Conservation (phyloP, 2,329 filamentous ascomycete genomes). For the Trichophyton schoenleinii region DNA sequence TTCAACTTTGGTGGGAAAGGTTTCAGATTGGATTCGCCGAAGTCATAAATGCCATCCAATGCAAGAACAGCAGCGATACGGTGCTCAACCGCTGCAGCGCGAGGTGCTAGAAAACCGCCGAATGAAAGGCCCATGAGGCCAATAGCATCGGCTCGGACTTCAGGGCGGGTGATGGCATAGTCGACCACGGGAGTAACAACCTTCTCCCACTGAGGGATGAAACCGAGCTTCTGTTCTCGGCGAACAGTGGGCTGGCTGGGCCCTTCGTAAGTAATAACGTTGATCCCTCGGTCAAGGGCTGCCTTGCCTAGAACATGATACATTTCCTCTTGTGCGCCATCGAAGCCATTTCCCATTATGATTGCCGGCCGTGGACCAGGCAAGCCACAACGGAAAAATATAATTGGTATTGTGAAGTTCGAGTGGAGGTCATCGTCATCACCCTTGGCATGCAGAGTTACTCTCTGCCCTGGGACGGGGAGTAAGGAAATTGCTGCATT, state of each 20-base stretch:
- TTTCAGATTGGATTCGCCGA: slow-evolving; percentile 12
- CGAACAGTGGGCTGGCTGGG: slow-evolving; percentile 33
- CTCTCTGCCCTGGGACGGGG: slow-evolving; percentile 24
- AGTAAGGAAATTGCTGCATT: slow-evolving; percentile 27
- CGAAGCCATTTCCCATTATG: slow-evolving; percentile 26
- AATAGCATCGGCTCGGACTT: slow-evolving; percentile 23
- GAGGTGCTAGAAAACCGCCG: slow-evolving; percentile 30
- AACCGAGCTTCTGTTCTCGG: slow-evolving; percentile 29
- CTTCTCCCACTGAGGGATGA: slow-evolving; percentile 33
- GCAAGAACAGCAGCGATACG: slow-evolving; percentile 30
- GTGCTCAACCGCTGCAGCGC: slow-evolving; percentile 35
- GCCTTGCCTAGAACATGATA: slow-evolving; percentile 26
- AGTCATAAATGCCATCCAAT: slow-evolving; percentile 31
- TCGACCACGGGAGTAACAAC: slow-evolving; percentile 31
- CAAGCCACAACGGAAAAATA: slow-evolving; percentile 21
- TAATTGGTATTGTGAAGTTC: slow-evolving; percentile 26
- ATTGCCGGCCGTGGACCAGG: slow-evolving; percentile 12
- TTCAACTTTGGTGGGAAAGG: neutral
- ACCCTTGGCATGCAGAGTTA: slow-evolving; percentile 17
- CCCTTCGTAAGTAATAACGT: slow-evolving; percentile 35
- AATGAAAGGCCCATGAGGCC: slow-evolving; percentile 33
- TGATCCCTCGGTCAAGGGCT: slow-evolving; percentile 29
- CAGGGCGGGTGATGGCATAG: slow-evolving; percentile 16
- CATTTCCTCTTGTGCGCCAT: slow-evolving; percentile 33
- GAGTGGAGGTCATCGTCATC: neutral